phyloP scores from a whole-genome alignment of 2,329 filamentous ascomycete genomes.

The Fusarium sp. region DNA sequence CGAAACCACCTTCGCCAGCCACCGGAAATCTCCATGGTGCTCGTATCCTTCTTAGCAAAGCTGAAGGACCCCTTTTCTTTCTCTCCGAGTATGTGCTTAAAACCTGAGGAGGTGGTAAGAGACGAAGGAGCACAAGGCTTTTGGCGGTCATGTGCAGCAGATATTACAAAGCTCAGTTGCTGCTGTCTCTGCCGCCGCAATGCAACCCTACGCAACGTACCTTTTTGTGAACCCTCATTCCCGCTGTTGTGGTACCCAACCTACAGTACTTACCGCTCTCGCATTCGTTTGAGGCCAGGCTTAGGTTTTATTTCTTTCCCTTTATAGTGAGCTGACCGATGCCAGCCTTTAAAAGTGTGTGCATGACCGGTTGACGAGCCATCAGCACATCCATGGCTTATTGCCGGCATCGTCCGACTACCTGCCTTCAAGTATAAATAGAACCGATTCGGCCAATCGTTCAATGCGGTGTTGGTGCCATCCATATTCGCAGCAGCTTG shows the following conservation, averaged over 20 bases:
- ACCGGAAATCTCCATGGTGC: slow-evolving; percentile 10
- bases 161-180: slow-evolving; percentile 3
- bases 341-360: slow-evolving; percentile 15
- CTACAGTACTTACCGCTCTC: slow-evolving; percentile 3
- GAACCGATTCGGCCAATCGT: not conserved
- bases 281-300: slow-evolving; percentile 15
- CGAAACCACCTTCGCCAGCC: slow-evolving; percentile 21
- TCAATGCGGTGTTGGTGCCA: not conserved
- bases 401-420: not conserved
- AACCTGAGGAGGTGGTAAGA: not conserved
- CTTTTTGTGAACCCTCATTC: slow-evolving; percentile 4
- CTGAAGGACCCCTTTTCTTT: not conserved
- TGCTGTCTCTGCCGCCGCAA: slow-evolving; percentile 19
- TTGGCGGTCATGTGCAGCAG: slow-evolving; percentile 10
- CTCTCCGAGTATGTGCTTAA: not conserved
- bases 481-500: not conserved
- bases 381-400: not conserved
- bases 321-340: slow-evolving; percentile 4
- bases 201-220: slow-evolving; percentile 28
- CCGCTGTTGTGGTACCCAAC: slow-evolving; percentile 15
- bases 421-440: not conserved
- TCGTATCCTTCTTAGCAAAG: not conserved
- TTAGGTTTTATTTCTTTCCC: not conserved
- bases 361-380: not conserved
- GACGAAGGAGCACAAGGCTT: not conserved